Percentiles rank a stretch among this genome's conserved stretches.
Evolutionary conservation across 2,329 filamentous ascomycete genomes (phyloP).

Genomic region (Hypoxylon sp.): DNA sequence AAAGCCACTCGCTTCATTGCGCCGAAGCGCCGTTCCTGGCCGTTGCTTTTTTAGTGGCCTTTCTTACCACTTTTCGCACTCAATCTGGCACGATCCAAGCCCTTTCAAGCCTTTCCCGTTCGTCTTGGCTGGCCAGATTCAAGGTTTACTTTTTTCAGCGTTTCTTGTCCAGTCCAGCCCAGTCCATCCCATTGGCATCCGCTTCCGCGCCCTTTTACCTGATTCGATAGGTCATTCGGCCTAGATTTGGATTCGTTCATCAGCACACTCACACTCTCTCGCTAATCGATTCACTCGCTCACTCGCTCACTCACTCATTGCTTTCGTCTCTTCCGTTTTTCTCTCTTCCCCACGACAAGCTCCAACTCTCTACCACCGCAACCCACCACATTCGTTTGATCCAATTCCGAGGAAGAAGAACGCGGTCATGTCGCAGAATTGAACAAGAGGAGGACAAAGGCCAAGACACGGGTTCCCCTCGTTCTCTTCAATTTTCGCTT

Average conservation of each 20-base stretch:
- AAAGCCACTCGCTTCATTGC: slow-evolving; percentile 27
- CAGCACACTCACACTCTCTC: slow-evolving; percentile 17
- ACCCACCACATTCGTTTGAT: slow-evolving; percentile 40
- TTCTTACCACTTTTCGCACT: slow-evolving; percentile 10
- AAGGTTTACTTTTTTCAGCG: slow-evolving; percentile 34
- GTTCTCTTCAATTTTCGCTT: slow-evolving; percentile 22
- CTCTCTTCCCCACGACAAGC: slow-evolving; percentile 14
- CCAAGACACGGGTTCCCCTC: slow-evolving; percentile 32
- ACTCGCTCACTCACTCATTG: slow-evolving; percentile 14
- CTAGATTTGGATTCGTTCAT: slow-evolving; percentile 31
- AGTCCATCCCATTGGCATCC: slow-evolving; percentile 12
- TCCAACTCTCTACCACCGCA: slow-evolving; percentile 18
- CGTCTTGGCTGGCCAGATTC: slow-evolving; percentile 32
- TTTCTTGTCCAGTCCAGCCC: slow-evolving; percentile 19
- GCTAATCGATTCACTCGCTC: slow-evolving; percentile 18
- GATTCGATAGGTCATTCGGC: slow-evolving; percentile 37
- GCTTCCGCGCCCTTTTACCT: slow-evolving; percentile 22
- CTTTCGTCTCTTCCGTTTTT: slow-evolving; percentile 20
- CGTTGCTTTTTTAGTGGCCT: slow-evolving; percentile 22
- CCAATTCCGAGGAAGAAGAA: slow-evolving; percentile 23
- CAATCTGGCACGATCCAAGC: slow-evolving; percentile 32
- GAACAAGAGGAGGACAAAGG: slow-evolving; percentile 32
- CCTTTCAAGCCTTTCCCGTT: slow-evolving; percentile 20
- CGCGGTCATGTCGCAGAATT: slow-evolving; percentile 36
- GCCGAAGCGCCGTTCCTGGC: slow-evolving; percentile 33